Percentiles rank a stretch among this genome's conserved stretches.
phyloP scores from a whole-genome alignment of 805 yeast species.

The Metschnikowia sp. region DNA sequence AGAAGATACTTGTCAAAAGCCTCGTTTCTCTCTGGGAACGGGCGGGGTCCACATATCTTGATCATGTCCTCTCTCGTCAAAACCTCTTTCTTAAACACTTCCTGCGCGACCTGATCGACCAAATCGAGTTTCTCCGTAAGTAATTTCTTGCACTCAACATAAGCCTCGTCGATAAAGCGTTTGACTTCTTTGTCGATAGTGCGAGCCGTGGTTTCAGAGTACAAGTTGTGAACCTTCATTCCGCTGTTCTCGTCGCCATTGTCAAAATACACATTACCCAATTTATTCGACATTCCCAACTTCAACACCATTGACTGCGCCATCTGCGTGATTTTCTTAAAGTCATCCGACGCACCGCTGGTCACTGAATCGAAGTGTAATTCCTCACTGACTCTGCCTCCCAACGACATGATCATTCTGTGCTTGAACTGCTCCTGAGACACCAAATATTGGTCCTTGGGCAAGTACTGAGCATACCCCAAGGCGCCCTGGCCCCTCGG shows the following conservation, averaged over 20 bases:
- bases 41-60: slow-evolving; percentile 70
- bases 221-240: slow-evolving; percentile 71
- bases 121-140: slow-evolving; percentile 56
- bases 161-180: slow-evolving; percentile 72
- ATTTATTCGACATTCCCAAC: slow-evolving; percentile 84
- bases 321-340: slow-evolving; percentile 91
- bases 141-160: slow-evolving; percentile 64
- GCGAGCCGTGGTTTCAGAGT: slow-evolving; percentile 81
- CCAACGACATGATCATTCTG: slow-evolving; percentile 94
- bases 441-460: slow-evolving; percentile 83
- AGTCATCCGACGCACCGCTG: slow-evolving; percentile 94
- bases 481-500: slow-evolving; percentile 97
- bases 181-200: slow-evolving; percentile 81
- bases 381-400: slow-evolving; percentile 97
- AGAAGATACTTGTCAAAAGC: slow-evolving; percentile 88
- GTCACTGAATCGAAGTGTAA: slow-evolving; percentile 88
- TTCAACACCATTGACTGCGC: slow-evolving; percentile 91
- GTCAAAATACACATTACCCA: slow-evolving; percentile 82
- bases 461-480: slow-evolving; percentile 96
- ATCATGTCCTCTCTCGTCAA: slow-evolving; percentile 80
- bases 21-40: slow-evolving; percentile 74
- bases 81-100: slow-evolving; percentile 69
- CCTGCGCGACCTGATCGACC: slow-evolving; percentile 71
- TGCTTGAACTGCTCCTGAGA: slow-evolving; percentile 76
- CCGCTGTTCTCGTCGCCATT: slow-evolving; percentile 52